Evolutionary conservation across 352 stramenopile species (phyloP), one percentile per base, ranked within the genome.

Genomic region (Plasmopara viticola): DNA sequence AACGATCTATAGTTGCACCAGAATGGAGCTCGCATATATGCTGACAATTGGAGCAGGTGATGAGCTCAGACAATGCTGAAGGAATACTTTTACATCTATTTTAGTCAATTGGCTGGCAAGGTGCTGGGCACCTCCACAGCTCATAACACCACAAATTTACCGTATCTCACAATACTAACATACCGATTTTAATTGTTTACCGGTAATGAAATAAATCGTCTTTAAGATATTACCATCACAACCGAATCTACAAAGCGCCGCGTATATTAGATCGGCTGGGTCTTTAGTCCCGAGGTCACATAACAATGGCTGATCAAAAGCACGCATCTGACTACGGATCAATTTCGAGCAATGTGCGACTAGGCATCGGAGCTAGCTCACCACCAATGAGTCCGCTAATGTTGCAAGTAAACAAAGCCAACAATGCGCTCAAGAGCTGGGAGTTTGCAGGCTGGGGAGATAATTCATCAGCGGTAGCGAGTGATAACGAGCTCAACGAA

Each of bases 371-470:
- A 40, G 58, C 70, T 49, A 55, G 53, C 18, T 68, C 75, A 43
- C 76, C 75, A 40, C 72, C 80, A 49, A 65, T 86, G 30, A 86
- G 66, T 47, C 78, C 78, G 46, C 63, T 89, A 10, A 80, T 87
- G 70, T 71, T 89, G 42, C 78, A 71, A 46, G 71, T 92, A 44
- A 77, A 90, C 69, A 84, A 86, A 56, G 62, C 58, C 44, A 78
- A 59, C 28, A 83, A 86, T 56, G 58, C 76, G 46, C 72, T 92
- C 48, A 82, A 88, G 61, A 70, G 78, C 8, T 94, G 84, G 84
- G 84, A 94, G 60, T 94, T 92, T 54, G 79, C 84, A 2, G 84
- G 84, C 17, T 94, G 84, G 84, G 84, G 84, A 37, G 72, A 81
- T 51, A 86, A 81, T 50, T 55, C 69, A 40, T 67, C 72, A 31